These are phyloP conservation scores for Acanthamoeba royreba DNA, from an alignment of 208 protist genomes.

Conservation along the genomic window DNA sequence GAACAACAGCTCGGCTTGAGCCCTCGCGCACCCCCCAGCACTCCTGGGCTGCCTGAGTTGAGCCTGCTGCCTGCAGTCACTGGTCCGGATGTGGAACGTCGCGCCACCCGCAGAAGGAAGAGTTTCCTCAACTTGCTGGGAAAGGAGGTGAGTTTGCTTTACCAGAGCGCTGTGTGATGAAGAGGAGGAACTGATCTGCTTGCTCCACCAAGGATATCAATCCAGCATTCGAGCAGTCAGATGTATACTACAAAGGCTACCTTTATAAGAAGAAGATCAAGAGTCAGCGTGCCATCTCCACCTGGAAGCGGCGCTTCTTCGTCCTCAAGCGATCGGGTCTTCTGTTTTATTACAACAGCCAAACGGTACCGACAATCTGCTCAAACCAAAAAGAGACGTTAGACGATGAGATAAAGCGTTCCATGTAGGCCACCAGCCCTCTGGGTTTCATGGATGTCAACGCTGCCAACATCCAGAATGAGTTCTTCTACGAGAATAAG, in stretches of 20 bases:
- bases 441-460: neutral
- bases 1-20: too few species aligned
- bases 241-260: neutral
- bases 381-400: too few species aligned
- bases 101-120: neutral
- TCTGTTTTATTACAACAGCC: neutral
- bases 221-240: neutral
- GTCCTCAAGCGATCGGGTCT: neutral
- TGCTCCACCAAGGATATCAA: neutral
- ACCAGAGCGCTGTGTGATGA: neutral
- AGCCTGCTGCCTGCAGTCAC: too few species aligned
- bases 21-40: too few species aligned
- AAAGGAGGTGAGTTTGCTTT: neutral
- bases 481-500: neutral
- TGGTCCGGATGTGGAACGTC: neutral
- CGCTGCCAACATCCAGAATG: neutral
- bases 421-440: neutral
- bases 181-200: neutral
- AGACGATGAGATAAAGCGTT: neutral
- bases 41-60: too few species aligned
- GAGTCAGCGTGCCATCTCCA: neutral
- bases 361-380: neutral
- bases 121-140: neutral
- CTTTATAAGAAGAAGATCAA: constrained; percentile 12
- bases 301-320: neutral